Evolutionary conservation across 768 basidiomycete species (phyloP), one percentile per base, ranked within the genome.

Genomic region (Suillus variegatus): DNA sequence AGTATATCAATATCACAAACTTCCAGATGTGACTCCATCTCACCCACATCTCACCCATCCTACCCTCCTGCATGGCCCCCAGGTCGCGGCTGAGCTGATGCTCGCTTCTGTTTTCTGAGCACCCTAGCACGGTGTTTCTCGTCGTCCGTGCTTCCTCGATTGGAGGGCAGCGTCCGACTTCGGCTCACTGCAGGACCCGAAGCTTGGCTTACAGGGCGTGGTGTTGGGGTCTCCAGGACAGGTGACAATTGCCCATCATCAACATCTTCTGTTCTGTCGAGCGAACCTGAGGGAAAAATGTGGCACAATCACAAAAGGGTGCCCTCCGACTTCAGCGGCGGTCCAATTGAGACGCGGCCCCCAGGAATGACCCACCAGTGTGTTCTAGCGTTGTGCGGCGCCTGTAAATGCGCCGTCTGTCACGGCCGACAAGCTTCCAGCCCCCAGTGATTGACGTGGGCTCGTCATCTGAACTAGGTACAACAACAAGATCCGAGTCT

Each of bases 101-200:
- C 73, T 28, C 84, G 81, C 70, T 82, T 85, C 70, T 86, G 84
- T 70, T 87, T 88, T 71, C 80, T 80, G 60, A 86, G 74, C 28
- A 86, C 74, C 64, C 81, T 76, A 43, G 76, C 69, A 38, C 75
- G 77, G 64, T 68, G 79, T 68, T 71, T 77, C 58, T 78, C 80
- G 20, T 84, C 80, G 61, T 79, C 76, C 64, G 69, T 25, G 36
- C 66, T 38, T 51, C 52, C 57, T 70, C 70, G 67, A 25, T 71
- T 71, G 14, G 64, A 74, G 68, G 91, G 91, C 55, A 93, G 63
- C 44, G 91, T 93, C 64, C 86, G 83, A 71, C 91, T 90, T 32
- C 91, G 82, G 58, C 78, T 80, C 32, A 89, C 79, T 25, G 22
- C 16, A 12, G 57, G 57, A 10, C 75, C 73, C 16, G 73, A 72